A percentile compares a stretch with the other conserved stretches of the same genome.
phyloP scores from a whole-genome alignment of 2,329 filamentous ascomycete species.

The Cladosporium phlei region DNA sequence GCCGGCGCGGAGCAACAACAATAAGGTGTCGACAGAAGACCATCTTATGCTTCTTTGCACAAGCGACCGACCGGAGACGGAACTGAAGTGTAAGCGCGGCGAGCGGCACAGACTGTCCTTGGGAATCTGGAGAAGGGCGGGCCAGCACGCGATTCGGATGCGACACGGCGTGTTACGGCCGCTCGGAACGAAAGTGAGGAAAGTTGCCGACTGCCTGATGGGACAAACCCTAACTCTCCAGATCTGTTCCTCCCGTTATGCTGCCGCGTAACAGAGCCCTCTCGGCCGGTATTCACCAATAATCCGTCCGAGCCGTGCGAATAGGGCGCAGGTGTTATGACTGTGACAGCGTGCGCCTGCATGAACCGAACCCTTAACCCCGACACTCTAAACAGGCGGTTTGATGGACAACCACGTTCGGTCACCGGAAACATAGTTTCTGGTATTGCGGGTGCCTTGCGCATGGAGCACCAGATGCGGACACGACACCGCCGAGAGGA shows the following conservation, averaged over 20 bases:
- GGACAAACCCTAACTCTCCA: conserved; percentile 8
- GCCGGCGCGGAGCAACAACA: background rate
- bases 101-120: background rate
- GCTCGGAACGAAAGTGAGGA: conserved; percentile 4
- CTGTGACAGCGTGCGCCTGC: background rate
- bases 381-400: conserved; percentile 2
- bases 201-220: conserved; percentile 1
- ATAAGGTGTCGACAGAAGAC: background rate
- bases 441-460: conserved; percentile 6
- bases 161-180: background rate
- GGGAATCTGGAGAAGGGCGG: conserved; percentile 1
- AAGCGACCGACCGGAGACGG: conserved; percentile 12
- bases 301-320: conserved; percentile 7
- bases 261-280: background rate
- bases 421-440: conserved; percentile 9
- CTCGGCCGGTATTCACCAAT: conserved; percentile 6
- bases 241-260: conserved; percentile 6
- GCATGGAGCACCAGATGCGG: conserved; percentile 1
- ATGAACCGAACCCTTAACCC: background rate
- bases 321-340: conserved; percentile 1
- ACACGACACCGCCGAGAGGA: conserved; percentile 3
- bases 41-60: conserved; percentile 1
- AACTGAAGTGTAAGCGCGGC: conserved; percentile 3
- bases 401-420: background rate
- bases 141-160: background rate